Evolutionary conservation across 1,284 basidiomycete species (phyloP), one percentile per base, ranked within the genome.

Genomic region (Mixia osmundae): DNA sequence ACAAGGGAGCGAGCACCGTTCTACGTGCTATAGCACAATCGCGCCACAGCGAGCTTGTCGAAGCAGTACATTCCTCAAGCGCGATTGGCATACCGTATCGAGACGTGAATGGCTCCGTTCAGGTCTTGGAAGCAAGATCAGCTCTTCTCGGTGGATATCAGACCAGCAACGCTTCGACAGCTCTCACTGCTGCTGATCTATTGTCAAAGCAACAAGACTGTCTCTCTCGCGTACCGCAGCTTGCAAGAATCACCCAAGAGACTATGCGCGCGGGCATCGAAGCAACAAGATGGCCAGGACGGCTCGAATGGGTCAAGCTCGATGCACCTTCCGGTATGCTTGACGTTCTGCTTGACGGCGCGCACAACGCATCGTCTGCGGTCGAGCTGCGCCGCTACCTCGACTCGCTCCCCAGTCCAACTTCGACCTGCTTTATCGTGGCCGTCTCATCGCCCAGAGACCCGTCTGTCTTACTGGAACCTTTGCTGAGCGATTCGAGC

Each of bases 281-380:
- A 20, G 42, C 49, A 3, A 67, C 70, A 1, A 54, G 54, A 12
- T 97, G 89, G 85, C 69, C 68, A 3, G 89, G 89, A 1, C 63
- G 89, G 36, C 66, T 94, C 12, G 76, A 76, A 0, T 94, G 65
- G 62, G 35, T 61, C 7, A 68, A 56, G 62, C 71, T 49, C 5
- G 15, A 33, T 14, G 38, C 3, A 50, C 61, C 37, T 25, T 36
- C 34, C 33, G 25, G 35, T 47, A 28, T 30, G 18, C 5, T 15
- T 23, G 5, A 30, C 39, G 10, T 85, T 4, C 64, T 97, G 5
- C 72, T 76, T 2, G 91, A 99, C 51, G 91, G 91, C 3, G 89
- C 91, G 1, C 91, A 99, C 54, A 99, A 99, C 51, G 61, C 71
- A n/a, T 72, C 77, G 4, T 85, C 83, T 0, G 67, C 82, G 0